A percentile compares a stretch with the other conserved stretches of the same genome.
phyloP scores from a whole-genome alignment of 2,329 filamentous ascomycete species.

The Neophaeococcomyces mojaviensis region DNA sequence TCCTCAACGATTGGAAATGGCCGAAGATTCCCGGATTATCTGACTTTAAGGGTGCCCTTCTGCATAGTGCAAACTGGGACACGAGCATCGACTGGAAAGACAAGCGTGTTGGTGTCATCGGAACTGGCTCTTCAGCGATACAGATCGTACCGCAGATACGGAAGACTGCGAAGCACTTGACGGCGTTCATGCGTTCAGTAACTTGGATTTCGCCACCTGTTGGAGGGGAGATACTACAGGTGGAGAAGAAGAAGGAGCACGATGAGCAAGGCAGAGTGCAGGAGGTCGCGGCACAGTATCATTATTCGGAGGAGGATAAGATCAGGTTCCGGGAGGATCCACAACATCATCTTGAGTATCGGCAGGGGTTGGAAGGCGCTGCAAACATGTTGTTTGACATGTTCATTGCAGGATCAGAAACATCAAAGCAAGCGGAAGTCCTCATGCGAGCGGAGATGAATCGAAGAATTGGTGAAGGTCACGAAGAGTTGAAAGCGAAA shows the following conservation, averaged over 20 bases:
- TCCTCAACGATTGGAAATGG: slow-evolving; percentile 32
- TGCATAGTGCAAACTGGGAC: slow-evolving; percentile 29
- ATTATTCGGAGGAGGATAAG: slow-evolving; percentile 13
- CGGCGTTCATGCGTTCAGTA: slow-evolving; percentile 13
- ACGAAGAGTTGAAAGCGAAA: slow-evolving; percentile 36
- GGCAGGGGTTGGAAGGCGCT: slow-evolving; percentile 37
- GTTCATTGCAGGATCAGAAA: slow-evolving; percentile 36
- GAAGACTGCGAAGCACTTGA: slow-evolving; percentile 15
- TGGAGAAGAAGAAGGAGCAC: slow-evolving; percentile 9
- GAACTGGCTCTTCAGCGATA: slow-evolving; percentile 57
- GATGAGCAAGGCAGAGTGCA: slow-evolving; percentile 7
- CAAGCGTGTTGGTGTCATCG: slow-evolving; percentile 57
- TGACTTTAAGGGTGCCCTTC: slow-evolving; percentile 28
- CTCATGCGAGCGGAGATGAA: slow-evolving; percentile 12
- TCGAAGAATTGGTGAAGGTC: slow-evolving; percentile 31
- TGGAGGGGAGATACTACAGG: slow-evolving; percentile 4
- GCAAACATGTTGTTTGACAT: slow-evolving; percentile 39
- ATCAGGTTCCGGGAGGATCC: slow-evolving; percentile 35
- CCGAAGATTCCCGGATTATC: slow-evolving; percentile 30
- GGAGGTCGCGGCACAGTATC: slow-evolving; percentile 10
- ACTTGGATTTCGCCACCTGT: slow-evolving; percentile 17
- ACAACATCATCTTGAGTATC: slow-evolving; percentile 35
- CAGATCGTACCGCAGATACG: slow-evolving; percentile 35
- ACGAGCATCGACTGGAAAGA: slow-evolving; percentile 41
- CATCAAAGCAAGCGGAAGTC: slow-evolving; percentile 31